Percentiles rank a stretch among this genome's conserved stretches.
Evolutionary conservation across 2,329 filamentous ascomycete species (phyloP).

Genomic region (Onygenales sp.): DNA sequence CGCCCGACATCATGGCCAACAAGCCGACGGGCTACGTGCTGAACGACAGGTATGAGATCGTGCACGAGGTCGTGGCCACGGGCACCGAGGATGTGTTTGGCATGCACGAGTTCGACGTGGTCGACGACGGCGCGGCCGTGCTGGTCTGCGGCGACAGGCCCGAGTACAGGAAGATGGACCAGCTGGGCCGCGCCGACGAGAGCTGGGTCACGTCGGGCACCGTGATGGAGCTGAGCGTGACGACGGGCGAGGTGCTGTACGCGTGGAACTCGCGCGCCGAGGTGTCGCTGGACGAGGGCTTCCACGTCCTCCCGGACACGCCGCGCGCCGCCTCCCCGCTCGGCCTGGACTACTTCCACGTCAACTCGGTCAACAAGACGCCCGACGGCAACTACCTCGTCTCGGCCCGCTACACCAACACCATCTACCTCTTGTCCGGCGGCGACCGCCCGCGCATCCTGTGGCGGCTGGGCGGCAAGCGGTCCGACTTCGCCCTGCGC

Average conservation of each 20-base stretch:
- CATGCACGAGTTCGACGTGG: conserved; percentile 31
- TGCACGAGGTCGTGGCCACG: conserved; percentile 32
- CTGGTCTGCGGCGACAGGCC: conserved; percentile 9
- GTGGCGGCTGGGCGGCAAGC: conserved; percentile 39
- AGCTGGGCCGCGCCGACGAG: not conserved
- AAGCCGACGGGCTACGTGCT: conserved; percentile 38
- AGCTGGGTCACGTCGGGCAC: not conserved
- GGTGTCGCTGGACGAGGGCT: not conserved
- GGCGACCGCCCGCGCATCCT: conserved; percentile 32
- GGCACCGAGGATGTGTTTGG: conserved; percentile 21
- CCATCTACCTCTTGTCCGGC: conserved; percentile 40
- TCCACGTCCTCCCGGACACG: not conserved
- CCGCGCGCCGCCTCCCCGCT: not conserved
- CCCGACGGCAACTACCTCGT: conserved; percentile 38
- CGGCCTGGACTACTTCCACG: conserved; percentile 17
- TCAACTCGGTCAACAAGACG: conserved; percentile 34
- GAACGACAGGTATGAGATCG: conserved; percentile 36
- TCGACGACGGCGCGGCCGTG: conserved; percentile 22
- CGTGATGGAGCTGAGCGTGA: not conserved
- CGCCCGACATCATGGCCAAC: conserved; percentile 20
- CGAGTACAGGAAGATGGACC: not conserved
- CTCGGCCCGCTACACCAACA: conserved; percentile 37
- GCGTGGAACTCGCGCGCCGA: not conserved
- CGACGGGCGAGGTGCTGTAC: not conserved
- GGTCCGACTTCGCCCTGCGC: conserved; percentile 32